Percentiles rank a stretch among this genome's conserved stretches.
These are phyloP conservation scores for Nyssa sinensis DNA, from an alignment of 148 eudicot species.

Conservation along the genomic window DNA sequence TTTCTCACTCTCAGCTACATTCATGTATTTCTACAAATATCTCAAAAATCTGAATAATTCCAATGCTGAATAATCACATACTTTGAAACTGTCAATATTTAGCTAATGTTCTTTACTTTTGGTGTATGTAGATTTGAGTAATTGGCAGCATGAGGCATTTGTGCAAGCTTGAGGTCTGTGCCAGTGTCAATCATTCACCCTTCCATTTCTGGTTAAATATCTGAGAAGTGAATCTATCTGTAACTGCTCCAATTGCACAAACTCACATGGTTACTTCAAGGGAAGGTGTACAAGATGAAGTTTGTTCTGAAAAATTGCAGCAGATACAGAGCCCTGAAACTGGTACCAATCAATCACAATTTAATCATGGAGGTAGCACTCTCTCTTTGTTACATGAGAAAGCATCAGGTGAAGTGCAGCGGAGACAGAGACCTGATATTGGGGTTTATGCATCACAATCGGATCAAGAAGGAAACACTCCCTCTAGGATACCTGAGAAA, in stretches of 20 bases:
- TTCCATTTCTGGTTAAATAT: neutral
- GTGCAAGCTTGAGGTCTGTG: too few species aligned
- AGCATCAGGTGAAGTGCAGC: constrained; percentile 29
- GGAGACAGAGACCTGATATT: constrained; percentile 22
- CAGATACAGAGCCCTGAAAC: constrained; percentile 36
- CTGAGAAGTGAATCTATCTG: constrained; percentile 7
- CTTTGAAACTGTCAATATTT: neutral
- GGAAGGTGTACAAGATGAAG: constrained; percentile 32
- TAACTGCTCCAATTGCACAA: constrained; percentile 6
- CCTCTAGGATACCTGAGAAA: constrained; percentile 34
- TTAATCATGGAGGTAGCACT: constrained; percentile 33
- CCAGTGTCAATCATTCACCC: neutral
- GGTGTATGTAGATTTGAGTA: constrained; percentile 11
- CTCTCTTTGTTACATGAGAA: constrained; percentile 34
- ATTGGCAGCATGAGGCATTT: constrained; percentile 5
- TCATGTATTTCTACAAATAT: neutral
- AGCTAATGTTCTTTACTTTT: constrained; percentile 10
- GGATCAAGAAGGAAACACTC: constrained; percentile 34
- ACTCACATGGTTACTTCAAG: constrained; percentile 43
- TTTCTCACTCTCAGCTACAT: neutral
- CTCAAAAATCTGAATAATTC: neutral
- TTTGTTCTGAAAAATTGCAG: constrained; percentile 33
- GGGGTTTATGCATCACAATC: constrained; percentile 24
- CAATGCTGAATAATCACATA: neutral
- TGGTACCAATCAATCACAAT: constrained; percentile 17